Conservation (phyloP, 768 basidiomycete species). For the Phanerochaete carnosa region DNA sequence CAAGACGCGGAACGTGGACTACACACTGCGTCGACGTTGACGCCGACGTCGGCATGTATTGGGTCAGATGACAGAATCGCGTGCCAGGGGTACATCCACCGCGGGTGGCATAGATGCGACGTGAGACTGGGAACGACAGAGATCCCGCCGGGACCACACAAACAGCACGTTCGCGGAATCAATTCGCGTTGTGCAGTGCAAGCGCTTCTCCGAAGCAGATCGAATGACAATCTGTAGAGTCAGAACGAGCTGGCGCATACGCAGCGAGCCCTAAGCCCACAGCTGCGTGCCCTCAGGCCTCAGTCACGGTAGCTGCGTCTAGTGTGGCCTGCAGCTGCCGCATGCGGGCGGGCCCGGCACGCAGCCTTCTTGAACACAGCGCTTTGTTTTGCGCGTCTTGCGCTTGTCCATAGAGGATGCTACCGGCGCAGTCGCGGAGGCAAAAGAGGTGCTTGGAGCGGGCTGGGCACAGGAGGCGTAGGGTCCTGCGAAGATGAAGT, state of each 20-base stretch:
- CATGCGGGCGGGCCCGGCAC: slow-evolving; percentile 10
- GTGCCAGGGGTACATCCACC: neutral
- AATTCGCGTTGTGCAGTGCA: slow-evolving; percentile 13
- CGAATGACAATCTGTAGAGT: slow-evolving; percentile 16
- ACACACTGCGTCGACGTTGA: slow-evolving; percentile 1
- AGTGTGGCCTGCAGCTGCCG: slow-evolving; percentile 11
- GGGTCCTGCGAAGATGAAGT: neutral
- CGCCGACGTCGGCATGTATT: neutral
- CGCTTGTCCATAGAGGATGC: slow-evolving; percentile 14
- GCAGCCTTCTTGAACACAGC: slow-evolving; percentile 10
- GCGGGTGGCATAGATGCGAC: neutral
- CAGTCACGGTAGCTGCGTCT: slow-evolving; percentile 21
- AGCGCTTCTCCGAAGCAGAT: slow-evolving; percentile 24
- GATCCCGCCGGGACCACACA: neutral
- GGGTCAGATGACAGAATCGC: neutral
- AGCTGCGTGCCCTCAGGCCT: neutral
- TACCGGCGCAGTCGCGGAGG: slow-evolving; percentile 12
- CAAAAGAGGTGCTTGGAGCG: slow-evolving; percentile 9
- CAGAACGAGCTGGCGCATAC: slow-evolving; percentile 5
- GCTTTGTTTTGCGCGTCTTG: slow-evolving; percentile 17
- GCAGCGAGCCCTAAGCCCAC: neutral
- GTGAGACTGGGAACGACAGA: neutral
- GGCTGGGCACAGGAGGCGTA: slow-evolving; percentile 4
- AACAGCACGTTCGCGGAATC: slow-evolving; percentile 14
- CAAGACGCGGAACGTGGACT: neutral